These are phyloP conservation scores for Penicillium sp. DNA, from an alignment of 2,329 filamentous ascomycete genomes.

Conservation along the genomic window DNA sequence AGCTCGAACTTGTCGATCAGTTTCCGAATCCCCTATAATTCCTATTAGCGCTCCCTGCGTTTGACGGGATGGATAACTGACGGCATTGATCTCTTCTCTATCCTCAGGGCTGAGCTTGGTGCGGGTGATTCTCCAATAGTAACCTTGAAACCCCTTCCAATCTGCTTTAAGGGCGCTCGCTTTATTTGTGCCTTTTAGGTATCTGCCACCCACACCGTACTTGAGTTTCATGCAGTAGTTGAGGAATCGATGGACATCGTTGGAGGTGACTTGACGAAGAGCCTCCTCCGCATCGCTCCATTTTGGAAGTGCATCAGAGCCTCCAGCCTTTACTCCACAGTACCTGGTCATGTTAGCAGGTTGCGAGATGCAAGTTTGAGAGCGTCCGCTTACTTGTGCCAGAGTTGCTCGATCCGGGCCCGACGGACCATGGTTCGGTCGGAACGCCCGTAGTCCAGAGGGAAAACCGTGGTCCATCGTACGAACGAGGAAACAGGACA, in stretches of 20 bases:
- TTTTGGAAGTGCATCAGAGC: conserved; percentile 4
- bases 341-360: neutral
- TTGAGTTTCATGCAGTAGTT: conserved; percentile 15
- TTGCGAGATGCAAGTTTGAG: too few species aligned
- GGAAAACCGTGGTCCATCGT: neutral
- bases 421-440: conserved; percentile 6
- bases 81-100: conserved; percentile 14
- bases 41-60: too few species aligned
- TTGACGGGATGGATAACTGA: neutral
- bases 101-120: conserved; percentile 12
- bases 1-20: conserved; percentile 16
- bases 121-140: conserved; percentile 12
- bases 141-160: conserved; percentile 14
- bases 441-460: conserved; percentile 14
- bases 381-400: conserved; percentile 9
- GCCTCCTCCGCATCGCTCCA: conserved; percentile 6
- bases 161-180: conserved; percentile 16
- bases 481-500: too few species aligned
- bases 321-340: conserved; percentile 1
- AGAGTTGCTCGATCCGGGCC: conserved; percentile 9
- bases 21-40: conserved; percentile 14
- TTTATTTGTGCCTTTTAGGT: conserved; percentile 16
- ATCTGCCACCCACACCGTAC: conserved; percentile 1
- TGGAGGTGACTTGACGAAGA: conserved; percentile 4
- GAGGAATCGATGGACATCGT: conserved; percentile 9